phyloP scores from a whole-genome alignment of 345 rosid species.

The Linum usitatissimum region DNA sequence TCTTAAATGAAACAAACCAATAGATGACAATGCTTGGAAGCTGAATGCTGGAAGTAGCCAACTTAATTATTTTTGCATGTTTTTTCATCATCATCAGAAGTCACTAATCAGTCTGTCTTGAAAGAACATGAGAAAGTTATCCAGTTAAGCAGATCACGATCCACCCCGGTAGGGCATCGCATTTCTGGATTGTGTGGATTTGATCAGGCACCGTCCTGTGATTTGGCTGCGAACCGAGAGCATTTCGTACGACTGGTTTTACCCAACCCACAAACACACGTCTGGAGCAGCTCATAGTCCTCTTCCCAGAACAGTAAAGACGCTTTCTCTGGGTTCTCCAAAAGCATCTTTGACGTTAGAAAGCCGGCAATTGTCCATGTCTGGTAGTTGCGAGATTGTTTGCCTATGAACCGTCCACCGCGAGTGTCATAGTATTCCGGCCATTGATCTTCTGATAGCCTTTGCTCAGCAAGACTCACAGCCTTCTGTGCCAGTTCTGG shows the following conservation, averaged over 20 bases:
- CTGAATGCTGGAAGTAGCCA: too few species aligned
- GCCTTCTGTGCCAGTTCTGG: constrained; percentile 68
- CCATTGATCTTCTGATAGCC: constrained; percentile 57
- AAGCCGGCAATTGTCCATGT: constrained; percentile 88
- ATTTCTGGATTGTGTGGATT: background rate
- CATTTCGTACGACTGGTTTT: constrained; percentile 56
- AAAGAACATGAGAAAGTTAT: too few species aligned
- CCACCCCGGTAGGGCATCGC: background rate
- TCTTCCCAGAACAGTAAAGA: constrained; percentile 77
- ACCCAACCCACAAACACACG: constrained; percentile 57
- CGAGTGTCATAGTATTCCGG: constrained; percentile 86
- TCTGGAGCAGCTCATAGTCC: constrained; percentile 80
- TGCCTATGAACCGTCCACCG: constrained; percentile 69
- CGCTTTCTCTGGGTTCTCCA: constrained; percentile 79
- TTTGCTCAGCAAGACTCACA: constrained; percentile 56
- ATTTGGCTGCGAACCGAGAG: constrained; percentile 40
- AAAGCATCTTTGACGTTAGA: constrained; percentile 71
- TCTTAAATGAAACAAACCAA: too few species aligned
- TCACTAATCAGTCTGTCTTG: too few species aligned
- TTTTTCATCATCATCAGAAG: too few species aligned
- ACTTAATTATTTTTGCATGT: too few species aligned
- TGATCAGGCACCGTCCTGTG: constrained; percentile 17
- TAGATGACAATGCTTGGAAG: too few species aligned
- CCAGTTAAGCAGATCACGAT: too few species aligned
- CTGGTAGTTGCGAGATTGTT: constrained; percentile 65